Percentiles rank a stretch among this genome's conserved stretches.
Conservation (phyloP, 176 grass and related monocot species). For the Calamus simplicifolius region DNA sequence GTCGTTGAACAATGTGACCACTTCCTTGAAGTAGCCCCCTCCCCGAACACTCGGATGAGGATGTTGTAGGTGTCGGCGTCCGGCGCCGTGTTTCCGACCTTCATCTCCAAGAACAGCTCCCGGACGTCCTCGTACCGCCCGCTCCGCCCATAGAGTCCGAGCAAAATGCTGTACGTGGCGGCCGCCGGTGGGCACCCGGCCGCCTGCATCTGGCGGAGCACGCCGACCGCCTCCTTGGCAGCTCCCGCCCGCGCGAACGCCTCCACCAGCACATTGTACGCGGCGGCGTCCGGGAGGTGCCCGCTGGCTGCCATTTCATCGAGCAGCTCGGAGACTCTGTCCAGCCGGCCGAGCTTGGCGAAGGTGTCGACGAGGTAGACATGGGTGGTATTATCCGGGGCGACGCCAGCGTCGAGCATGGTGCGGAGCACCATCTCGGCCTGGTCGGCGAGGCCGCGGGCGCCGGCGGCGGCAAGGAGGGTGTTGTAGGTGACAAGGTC, state of each 20-base stretch:
- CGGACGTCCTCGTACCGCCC: slow-evolving; percentile 79
- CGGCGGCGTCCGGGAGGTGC: slow-evolving; percentile 45
- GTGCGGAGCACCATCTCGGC: slow-evolving; percentile 84
- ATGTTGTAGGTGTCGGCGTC: slow-evolving; percentile 92
- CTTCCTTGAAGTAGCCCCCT: slow-evolving; percentile 94
- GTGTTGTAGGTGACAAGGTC: slow-evolving; percentile 95
- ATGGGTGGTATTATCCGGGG: slow-evolving; percentile 59
- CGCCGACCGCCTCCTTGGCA: slow-evolving; percentile 45
- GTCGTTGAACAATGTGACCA: slow-evolving; percentile 73
- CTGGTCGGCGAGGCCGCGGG: slow-evolving; percentile 59
- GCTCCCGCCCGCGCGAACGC: slow-evolving; percentile 55
- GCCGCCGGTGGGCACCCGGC: slow-evolving; percentile 66
- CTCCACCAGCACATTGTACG: slow-evolving; percentile 80
- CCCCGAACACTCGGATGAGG: slow-evolving; percentile 63
- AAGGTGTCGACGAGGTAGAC: slow-evolving; percentile 63
- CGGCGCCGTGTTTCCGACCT: slow-evolving; percentile 43
- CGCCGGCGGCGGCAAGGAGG: slow-evolving; percentile 54
- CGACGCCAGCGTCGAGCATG: slow-evolving; percentile 71
- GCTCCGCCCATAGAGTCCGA: slow-evolving; percentile 66
- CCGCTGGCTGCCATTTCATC: slow-evolving; percentile 51
- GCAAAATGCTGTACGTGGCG: slow-evolving; percentile 71
- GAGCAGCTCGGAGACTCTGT: slow-evolving; percentile 53
- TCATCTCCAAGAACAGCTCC: slow-evolving; percentile 87
- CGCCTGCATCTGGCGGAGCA: slow-evolving; percentile 81
- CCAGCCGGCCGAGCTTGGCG: slow-evolving; percentile 33